phyloP scores from a whole-genome alignment of 371 early-diverging fungal species.

The Actinomortierella ambigua region DNA sequence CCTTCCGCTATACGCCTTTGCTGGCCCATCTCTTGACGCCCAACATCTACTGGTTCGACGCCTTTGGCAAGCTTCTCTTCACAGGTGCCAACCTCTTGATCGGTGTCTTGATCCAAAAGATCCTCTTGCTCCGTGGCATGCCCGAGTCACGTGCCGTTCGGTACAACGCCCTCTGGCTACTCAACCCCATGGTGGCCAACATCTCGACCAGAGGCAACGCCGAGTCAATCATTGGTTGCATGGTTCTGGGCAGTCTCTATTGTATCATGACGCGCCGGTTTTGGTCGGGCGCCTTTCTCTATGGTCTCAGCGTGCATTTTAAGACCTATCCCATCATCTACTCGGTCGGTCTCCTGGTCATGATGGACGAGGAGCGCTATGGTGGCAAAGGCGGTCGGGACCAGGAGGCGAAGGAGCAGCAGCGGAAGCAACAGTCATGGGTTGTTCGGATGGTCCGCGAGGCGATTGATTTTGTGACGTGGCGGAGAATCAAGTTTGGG shows the following conservation, averaged over 20 bases:
- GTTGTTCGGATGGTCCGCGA: constrained; percentile 22
- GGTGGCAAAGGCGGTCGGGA: constrained; percentile 7
- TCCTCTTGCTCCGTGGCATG: constrained; percentile 62
- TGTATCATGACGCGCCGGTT: constrained; percentile 61
- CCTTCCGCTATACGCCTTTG: constrained; percentile 96
- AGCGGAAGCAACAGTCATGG: constrained; percentile 8
- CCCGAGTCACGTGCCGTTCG: constrained; percentile 52
- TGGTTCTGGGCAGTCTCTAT: constrained; percentile 80
- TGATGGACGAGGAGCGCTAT: constrained; percentile 57
- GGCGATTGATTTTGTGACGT: constrained; percentile 51
- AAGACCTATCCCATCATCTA: constrained; percentile 97
- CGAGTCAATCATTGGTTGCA: constrained; percentile 81
- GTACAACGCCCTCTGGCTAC: constrained; percentile 74
- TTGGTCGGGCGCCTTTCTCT: constrained; percentile 67
- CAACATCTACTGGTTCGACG: constrained; percentile 68
- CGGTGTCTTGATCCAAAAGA: constrained; percentile 70
- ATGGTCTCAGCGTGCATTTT: constrained; percentile 95
- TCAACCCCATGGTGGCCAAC: constrained; percentile 95
- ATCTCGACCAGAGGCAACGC: constrained; percentile 97
- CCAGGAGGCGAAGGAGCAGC: constrained; percentile 6
- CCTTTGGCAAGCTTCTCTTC: constrained; percentile 93
- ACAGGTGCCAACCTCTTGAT: constrained; percentile 76
- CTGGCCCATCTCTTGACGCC: constrained; percentile 86
- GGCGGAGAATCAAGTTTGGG: constrained; percentile 72
- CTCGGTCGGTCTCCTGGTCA: constrained; percentile 74